phyloP scores from a whole-genome alignment of 352 stramenopile genomes.

The Phytophthora colocasiae region DNA sequence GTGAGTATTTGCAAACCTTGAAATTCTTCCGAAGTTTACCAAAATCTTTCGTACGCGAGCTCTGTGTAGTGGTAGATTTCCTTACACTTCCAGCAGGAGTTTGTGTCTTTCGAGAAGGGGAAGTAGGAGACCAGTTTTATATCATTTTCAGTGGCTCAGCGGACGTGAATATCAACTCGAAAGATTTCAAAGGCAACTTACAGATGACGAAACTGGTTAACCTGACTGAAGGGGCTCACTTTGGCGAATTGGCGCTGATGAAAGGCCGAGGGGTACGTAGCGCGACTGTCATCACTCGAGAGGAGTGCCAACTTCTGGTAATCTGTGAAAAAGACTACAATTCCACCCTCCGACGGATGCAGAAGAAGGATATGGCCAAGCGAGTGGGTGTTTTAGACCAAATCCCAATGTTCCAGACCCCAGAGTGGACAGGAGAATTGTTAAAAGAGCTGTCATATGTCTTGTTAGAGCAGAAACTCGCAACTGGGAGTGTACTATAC shows the following conservation, averaged over 20 bases:
- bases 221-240: constrained; percentile 70
- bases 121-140: constrained; percentile 79
- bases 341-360: constrained; percentile 65
- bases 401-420: constrained; percentile 79
- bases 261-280: constrained; percentile 73
- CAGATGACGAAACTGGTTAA: constrained; percentile 79
- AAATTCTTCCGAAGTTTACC: constrained; percentile 81
- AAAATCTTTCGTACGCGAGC: constrained; percentile 67
- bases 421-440: constrained; percentile 74
- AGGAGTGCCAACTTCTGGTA: constrained; percentile 70
- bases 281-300: constrained; percentile 70
- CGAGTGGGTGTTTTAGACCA: constrained; percentile 65
- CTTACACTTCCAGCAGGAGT: constrained; percentile 45
- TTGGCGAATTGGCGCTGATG: constrained; percentile 79
- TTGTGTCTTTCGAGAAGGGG: constrained; percentile 71
- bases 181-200: constrained; percentile 54
- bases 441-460: constrained; percentile 82
- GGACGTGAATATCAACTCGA: constrained; percentile 70
- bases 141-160: constrained; percentile 79
- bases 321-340: constrained; percentile 85
- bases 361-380: constrained; percentile 73
- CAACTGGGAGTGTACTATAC: constrained; percentile 55
- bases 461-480: constrained; percentile 64
- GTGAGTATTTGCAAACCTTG: constrained; percentile 73
- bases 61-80: constrained; percentile 71